These are phyloP conservation scores for Abelmoschus esculentus DNA, from an alignment of 345 rosid species.

Conservation along the genomic window DNA sequence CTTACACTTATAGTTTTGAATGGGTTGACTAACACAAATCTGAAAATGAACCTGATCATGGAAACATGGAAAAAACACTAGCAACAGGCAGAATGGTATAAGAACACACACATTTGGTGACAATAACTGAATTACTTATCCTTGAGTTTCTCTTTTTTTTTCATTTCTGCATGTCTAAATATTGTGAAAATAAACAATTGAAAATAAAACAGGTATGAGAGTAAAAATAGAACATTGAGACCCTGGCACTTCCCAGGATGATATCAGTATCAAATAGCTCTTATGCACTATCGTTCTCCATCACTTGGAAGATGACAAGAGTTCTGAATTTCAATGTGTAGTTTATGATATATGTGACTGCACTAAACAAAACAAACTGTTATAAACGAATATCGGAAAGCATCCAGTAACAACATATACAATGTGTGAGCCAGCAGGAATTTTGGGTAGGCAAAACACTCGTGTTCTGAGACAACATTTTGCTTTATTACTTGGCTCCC, in stretches of 20 bases:
- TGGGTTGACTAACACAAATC: constrained; percentile 11
- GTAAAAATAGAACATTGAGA: background rate
- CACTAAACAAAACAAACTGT: background rate
- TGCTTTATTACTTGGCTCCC: background rate
- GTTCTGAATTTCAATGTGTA: background rate
- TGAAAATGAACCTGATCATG: background rate
- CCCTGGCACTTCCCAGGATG: background rate
- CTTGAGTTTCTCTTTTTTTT: background rate
- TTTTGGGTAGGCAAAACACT: background rate
- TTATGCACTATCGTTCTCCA: background rate
- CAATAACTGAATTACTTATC: background rate
- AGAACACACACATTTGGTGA: background rate
- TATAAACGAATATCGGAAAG: background rate
- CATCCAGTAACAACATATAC: background rate
- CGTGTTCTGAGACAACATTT: background rate
- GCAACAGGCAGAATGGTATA: no score
- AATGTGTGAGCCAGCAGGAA: background rate
- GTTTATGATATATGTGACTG: background rate
- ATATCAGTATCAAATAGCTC: background rate
- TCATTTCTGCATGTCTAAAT: background rate
- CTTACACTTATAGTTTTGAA: background rate
- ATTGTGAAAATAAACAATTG: background rate
- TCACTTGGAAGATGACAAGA: background rate
- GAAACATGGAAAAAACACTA: no score
- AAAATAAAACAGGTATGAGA: background rate